These are phyloP conservation scores for Cichorium intybus DNA, from an alignment of 140 eudicot genomes.

Conservation along the genomic window DNA sequence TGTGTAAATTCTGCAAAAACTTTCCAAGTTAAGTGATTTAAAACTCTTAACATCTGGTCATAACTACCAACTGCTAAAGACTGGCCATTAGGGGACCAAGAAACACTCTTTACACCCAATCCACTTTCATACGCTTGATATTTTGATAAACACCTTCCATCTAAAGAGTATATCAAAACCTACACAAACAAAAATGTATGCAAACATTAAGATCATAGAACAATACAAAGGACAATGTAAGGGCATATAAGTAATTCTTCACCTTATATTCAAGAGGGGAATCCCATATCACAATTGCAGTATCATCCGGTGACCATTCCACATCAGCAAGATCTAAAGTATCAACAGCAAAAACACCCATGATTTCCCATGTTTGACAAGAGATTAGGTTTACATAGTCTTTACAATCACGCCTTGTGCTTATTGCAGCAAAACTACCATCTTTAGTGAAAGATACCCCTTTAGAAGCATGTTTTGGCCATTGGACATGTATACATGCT, in stretches of 20 bases:
- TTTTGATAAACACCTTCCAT: slow-evolving; percentile 86
- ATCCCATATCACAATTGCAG: slow-evolving; percentile 96
- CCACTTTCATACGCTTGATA: slow-evolving; percentile 99
- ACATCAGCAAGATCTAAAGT: slow-evolving; percentile 90
- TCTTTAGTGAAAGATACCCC: slow-evolving; percentile 94
- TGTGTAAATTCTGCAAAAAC: slow-evolving; percentile 91
- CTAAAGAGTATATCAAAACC: slow-evolving; percentile 93
- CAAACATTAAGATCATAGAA: no score
- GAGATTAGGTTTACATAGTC: slow-evolving; percentile 88
- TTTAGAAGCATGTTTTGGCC: slow-evolving; percentile 96
- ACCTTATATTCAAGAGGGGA: slow-evolving; percentile 95
- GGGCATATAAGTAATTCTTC: slow-evolving; percentile 1
- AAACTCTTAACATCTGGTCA: slow-evolving; percentile 91
- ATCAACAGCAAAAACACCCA: slow-evolving; percentile 95
- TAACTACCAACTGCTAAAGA: slow-evolving; percentile 93
- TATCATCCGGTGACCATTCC: slow-evolving; percentile 98
- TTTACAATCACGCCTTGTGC: slow-evolving; percentile 98
- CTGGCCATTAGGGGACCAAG: slow-evolving; percentile 98
- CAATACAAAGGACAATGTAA: not conserved
- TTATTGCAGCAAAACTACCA: slow-evolving; percentile 92
- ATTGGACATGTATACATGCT: slow-evolving; percentile 87
- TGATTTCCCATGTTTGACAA: slow-evolving; percentile 85
- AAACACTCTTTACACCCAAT: slow-evolving; percentile 83
- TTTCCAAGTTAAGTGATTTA: slow-evolving; percentile 97
- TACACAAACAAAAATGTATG: slow-evolving; percentile 16